These are phyloP conservation scores for Lodderomyces oxycetoniae DNA, from an alignment of 1,139 yeast species.

Conservation along the genomic window DNA sequence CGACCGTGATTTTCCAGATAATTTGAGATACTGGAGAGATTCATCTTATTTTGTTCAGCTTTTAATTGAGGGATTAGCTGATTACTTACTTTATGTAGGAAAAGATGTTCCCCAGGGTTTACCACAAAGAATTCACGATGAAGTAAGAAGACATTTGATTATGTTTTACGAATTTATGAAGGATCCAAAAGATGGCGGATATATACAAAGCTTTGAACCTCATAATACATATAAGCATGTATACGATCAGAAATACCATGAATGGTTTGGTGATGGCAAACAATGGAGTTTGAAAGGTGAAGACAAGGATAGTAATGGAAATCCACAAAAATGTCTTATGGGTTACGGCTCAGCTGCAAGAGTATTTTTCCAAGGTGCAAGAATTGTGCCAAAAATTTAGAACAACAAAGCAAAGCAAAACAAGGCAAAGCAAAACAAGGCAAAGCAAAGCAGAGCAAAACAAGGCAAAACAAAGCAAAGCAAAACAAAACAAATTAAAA, in stretches of 20 bases:
- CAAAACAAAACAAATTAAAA: too few relatives aligned
- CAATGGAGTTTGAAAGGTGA: slow-evolving; percentile 49
- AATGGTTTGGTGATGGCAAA: slow-evolving; percentile 55
- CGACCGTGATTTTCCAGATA: slow-evolving; percentile 59
- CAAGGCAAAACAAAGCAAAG: too few relatives aligned
- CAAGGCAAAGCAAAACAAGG: too few relatives aligned
- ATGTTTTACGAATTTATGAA: slow-evolving; percentile 54
- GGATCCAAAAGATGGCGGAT: slow-evolving; percentile 57
- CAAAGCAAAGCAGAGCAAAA: too few relatives aligned
- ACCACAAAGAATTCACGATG: slow-evolving; percentile 34
- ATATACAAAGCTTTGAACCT: slow-evolving; percentile 60
- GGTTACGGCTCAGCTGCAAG: slow-evolving; percentile 67
- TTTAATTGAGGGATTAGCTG: slow-evolving; percentile 66
- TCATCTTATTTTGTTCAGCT: slow-evolving; percentile 61
- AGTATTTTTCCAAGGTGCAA: slow-evolving; percentile 63
- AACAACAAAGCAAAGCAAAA: slow-evolving; percentile 6
- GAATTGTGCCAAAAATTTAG: slow-evolving; percentile 41
- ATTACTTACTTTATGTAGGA: slow-evolving; percentile 50
- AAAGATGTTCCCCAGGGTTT: slow-evolving; percentile 40
- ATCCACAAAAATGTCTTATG: slow-evolving; percentile 53
- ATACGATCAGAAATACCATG: slow-evolving; percentile 45
- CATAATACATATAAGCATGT: slow-evolving; percentile 48
- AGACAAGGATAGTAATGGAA: slow-evolving; percentile 35
- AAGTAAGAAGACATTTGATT: slow-evolving; percentile 46
- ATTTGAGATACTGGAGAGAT: slow-evolving; percentile 62